A percentile compares a stretch with the other conserved stretches of the same genome.
Conservation (phyloP, 2,329 filamentous ascomycete species). For the Phialophora tarda region DNA sequence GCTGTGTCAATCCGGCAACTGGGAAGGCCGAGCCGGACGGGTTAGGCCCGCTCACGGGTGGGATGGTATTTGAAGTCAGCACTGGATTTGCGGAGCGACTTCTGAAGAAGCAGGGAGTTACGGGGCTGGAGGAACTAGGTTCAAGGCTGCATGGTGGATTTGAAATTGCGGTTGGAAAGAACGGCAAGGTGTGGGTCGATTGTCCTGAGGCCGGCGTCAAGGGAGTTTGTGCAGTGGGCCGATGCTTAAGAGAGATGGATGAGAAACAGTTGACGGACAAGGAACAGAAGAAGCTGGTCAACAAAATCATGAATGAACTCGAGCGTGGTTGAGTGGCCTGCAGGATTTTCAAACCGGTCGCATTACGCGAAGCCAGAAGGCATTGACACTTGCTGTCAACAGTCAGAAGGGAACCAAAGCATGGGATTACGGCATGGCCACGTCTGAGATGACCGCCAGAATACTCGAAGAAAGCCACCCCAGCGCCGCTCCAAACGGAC, state of each 20-base stretch:
- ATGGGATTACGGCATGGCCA: not conserved
- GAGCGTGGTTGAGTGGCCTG: slow-evolving; percentile 35
- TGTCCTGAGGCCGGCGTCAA: slow-evolving; percentile 69
- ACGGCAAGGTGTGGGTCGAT: slow-evolving; percentile 91
- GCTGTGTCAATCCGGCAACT: slow-evolving; percentile 83
- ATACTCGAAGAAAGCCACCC: not conserved
- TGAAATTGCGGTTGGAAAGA: slow-evolving; percentile 90
- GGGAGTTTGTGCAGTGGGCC: slow-evolving; percentile 77
- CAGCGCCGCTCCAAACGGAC: not conserved
- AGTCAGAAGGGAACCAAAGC: not conserved
- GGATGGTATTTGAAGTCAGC: slow-evolving; percentile 84
- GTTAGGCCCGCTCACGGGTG: slow-evolving; percentile 78
- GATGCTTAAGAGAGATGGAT: slow-evolving; percentile 73
- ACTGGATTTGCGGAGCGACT: slow-evolving; percentile 80
- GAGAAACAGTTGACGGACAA: slow-evolving; percentile 55
- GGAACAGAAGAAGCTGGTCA: slow-evolving; percentile 55
- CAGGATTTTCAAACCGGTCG: not conserved
- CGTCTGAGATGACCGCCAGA: not conserved
- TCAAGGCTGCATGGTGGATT: slow-evolving; percentile 75
- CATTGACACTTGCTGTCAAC: not conserved
- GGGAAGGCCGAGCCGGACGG: slow-evolving; percentile 88
- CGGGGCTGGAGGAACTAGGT: slow-evolving; percentile 79
- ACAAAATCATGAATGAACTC: slow-evolving; percentile 51
- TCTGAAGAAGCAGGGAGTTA: slow-evolving; percentile 68
- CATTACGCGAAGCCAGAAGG: not conserved